These are phyloP conservation scores for Corchorus capsularis DNA, from an alignment of 345 rosid species.

Conservation along the genomic window DNA sequence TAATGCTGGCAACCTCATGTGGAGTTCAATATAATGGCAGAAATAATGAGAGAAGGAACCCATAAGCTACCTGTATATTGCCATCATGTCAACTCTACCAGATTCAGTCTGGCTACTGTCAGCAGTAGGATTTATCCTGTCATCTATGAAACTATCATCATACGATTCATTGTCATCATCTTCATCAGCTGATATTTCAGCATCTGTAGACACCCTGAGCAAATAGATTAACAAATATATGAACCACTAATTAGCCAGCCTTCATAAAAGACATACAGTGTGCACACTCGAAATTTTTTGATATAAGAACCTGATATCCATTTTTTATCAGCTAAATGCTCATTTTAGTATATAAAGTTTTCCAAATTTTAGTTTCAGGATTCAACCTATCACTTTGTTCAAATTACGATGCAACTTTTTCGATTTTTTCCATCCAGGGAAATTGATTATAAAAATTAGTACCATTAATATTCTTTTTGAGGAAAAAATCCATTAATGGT, in stretches of 20 bases:
- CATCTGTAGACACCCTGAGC: constrained; percentile 75
- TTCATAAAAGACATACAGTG: background rate
- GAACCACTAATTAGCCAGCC: background rate
- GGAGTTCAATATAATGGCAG: constrained; percentile 18
- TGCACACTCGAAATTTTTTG: background rate
- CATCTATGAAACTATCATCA: constrained; percentile 90
- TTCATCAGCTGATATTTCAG: constrained; percentile 66
- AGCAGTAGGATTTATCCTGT: constrained; percentile 56
- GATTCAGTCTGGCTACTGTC: constrained; percentile 55
- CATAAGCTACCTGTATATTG: constrained; percentile 70
- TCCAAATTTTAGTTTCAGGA: background rate
- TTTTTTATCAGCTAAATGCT: background rate
- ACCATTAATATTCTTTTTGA: too few species aligned
- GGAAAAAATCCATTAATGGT: too few species aligned
- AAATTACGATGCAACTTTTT: too few species aligned
- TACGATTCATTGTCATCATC: constrained; percentile 51
- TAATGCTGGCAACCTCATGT: background rate
- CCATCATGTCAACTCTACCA: constrained; percentile 81
- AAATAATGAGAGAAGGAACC: constrained; percentile 11
- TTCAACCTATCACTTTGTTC: too few species aligned
- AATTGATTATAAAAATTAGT: too few species aligned
- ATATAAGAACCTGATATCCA: background rate
- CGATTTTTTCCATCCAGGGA: too few species aligned
- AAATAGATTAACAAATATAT: constrained; percentile 9
- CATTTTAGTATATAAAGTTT: background rate